Evolutionary conservation across 2,329 filamentous ascomycete species (phyloP), one percentile per base, ranked within the genome.

Genomic region (Paracorniculantispora psalliotae): DNA sequence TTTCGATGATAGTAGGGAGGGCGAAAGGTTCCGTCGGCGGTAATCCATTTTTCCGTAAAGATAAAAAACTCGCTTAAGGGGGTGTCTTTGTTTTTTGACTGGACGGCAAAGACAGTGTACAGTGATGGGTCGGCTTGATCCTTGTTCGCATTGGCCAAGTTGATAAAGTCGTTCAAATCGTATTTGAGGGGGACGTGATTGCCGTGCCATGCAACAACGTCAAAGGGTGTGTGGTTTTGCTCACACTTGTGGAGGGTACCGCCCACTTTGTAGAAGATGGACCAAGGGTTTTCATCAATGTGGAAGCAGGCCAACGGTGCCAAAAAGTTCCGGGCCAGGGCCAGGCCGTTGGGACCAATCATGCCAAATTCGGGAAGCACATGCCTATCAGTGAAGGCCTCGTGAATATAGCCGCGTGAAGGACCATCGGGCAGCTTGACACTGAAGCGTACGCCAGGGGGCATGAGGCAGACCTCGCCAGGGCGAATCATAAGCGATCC

Each of bases 121-220:
- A 89, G 83, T 10, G 79, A 83, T 0, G 86, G 86, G 63, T 89
- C 86, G 3, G 83, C 83, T 62, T 89, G 86, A 67, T 89, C 86
- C 64, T 79, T 81, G 8, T 77, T 81, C 53, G 84, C 79, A 62
- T 76, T 79, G 53, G 82, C 85, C 69, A 83, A 71, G 72, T 80
- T 79, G 78, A 87, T 68, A 75, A 87, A 73, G 59, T 80, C 81
- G 8, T 78, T 80, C 4, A 83, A 67, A 53, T 80, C 80, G 66
- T 84, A 84, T 68, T 83, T 83, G 70, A 78, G 82, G 0, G 80
- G 81, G 57, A 84, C 83, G 65, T 88, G 87, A 54, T 82, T 85
- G n/a, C 86, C 86, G 64, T 89, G 86, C 86, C 87, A 89, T 2
- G 85, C 86, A 0, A 89, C 84, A 1, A 89, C 86, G 64, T 90